A percentile compares a stretch with the other conserved stretches of the same genome.
Conservation (phyloP, 176 grass and related monocot genomes). For the Eragrostis curvula region DNA sequence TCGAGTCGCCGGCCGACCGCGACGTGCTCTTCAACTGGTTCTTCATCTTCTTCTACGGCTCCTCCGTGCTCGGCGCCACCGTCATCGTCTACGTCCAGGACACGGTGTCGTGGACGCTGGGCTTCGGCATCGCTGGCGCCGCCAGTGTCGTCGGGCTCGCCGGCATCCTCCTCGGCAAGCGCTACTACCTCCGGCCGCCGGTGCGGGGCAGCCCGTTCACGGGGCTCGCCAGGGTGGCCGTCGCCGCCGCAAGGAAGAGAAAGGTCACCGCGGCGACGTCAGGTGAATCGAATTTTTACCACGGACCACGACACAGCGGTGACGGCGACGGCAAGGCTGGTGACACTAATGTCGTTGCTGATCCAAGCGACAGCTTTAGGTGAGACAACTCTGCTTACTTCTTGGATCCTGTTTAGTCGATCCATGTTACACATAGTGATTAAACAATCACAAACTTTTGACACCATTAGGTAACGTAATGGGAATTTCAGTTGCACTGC, state of each 20-base stretch:
- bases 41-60: slow-evolving; percentile 62
- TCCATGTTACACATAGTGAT: background rate
- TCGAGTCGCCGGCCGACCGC: slow-evolving; percentile 50
- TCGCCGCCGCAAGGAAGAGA: slow-evolving; percentile 64
- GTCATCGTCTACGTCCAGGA: slow-evolving; percentile 74
- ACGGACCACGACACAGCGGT: slow-evolving; percentile 8
- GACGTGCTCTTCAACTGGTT: slow-evolving; percentile 85
- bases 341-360: background rate
- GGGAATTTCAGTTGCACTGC: background rate
- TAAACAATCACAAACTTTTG: background rate
- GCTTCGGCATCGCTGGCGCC: slow-evolving; percentile 46
- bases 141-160: slow-evolving; percentile 40
- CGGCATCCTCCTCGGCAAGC: slow-evolving; percentile 51
- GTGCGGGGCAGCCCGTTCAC: slow-evolving; percentile 73
- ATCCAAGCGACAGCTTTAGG: slow-evolving; percentile 71
- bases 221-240: slow-evolving; percentile 53
- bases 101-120: slow-evolving; percentile 57
- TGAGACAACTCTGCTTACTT: background rate
- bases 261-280: slow-evolving; percentile 23
- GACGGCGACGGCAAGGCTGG: slow-evolving; percentile 1
- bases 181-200: slow-evolving; percentile 48
- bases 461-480: background rate
- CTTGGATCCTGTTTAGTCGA: background rate
- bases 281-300: slow-evolving; percentile 36
- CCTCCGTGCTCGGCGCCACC: slow-evolving; percentile 52